phyloP scores from a whole-genome alignment of 495 filamentous ascomycete species.

The Xylaria cubensis region DNA sequence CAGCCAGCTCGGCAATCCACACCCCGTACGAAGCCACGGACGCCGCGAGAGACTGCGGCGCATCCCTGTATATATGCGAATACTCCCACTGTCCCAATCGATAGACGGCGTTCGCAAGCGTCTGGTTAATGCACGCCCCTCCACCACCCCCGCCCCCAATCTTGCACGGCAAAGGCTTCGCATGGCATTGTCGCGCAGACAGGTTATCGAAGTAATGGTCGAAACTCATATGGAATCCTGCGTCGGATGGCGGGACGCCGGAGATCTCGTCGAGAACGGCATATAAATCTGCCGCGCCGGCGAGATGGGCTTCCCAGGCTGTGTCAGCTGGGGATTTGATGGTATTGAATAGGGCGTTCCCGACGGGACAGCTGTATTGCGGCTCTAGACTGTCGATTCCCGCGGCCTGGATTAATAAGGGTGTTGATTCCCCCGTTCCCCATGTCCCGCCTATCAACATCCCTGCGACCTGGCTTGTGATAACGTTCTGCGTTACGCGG shows the following conservation, averaged over 20 bases:
- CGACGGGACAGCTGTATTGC: conserved; percentile 61
- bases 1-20: conserved; percentile 68
- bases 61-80: conserved; percentile 69
- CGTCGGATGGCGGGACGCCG: conserved; percentile 59
- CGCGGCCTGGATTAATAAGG: conserved; percentile 56
- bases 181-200: conserved; percentile 70
- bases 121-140: conserved; percentile 59
- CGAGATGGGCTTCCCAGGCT: conserved; percentile 64
- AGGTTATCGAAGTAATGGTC: conserved; percentile 82
- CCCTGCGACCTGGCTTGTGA: conserved; percentile 73
- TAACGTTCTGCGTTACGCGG: conserved; percentile 72
- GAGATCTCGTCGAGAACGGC: conserved; percentile 63
- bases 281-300: conserved; percentile 58
- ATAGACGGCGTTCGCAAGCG: conserved; percentile 65
- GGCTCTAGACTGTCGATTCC: conserved; percentile 70
- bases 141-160: conserved; percentile 34
- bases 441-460: conserved; percentile 70
- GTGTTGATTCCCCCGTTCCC: conserved; percentile 41
- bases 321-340: conserved; percentile 55
- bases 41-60: conserved; percentile 60
- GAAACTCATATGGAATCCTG: conserved; percentile 65
- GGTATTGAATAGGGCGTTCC: conserved; percentile 49
- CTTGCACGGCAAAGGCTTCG: conserved; percentile 67
- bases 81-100: conserved; percentile 75
- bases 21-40: conserved; percentile 63